Evolutionary conservation across 73 alveolate genomes (phyloP).

Genomic region (Paramecium biaurelia): DNA sequence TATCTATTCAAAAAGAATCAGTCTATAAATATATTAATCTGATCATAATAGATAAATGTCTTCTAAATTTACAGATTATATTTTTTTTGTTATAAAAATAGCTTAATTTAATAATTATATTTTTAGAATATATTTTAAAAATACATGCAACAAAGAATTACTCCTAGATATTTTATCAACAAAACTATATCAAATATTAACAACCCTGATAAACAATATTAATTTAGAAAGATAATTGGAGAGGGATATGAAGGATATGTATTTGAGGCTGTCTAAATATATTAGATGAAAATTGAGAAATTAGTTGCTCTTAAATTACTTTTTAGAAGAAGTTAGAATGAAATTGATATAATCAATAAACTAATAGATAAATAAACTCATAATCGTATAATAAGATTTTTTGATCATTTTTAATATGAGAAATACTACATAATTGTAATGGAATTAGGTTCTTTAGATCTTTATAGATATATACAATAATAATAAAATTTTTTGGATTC

Average conservation of each 20-base stretch:
- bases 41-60: too few relatives aligned
- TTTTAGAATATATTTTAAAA: not conserved
- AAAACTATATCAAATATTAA: not conserved
- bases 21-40: too few relatives aligned
- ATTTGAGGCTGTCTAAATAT: not conserved
- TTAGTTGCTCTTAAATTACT: not conserved
- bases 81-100: too few relatives aligned
- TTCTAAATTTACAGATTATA: too few relatives aligned
- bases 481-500: not conserved
- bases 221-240: not conserved
- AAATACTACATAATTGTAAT: not conserved
- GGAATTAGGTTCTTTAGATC: not conserved
- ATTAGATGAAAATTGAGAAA: not conserved
- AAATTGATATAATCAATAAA: not conserved
- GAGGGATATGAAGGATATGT: slow-evolving; percentile 13
- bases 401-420: not conserved
- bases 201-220: not conserved
- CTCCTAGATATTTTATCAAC: not conserved
- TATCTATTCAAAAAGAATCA: too few relatives aligned
- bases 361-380: not conserved
- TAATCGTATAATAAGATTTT: not conserved
- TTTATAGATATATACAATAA: not conserved
- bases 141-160: not conserved
- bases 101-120: not conserved
- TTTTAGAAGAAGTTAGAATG: not conserved